phyloP scores from a whole-genome alignment of 1,284 basidiomycete species.

The Trametes polyzona region DNA sequence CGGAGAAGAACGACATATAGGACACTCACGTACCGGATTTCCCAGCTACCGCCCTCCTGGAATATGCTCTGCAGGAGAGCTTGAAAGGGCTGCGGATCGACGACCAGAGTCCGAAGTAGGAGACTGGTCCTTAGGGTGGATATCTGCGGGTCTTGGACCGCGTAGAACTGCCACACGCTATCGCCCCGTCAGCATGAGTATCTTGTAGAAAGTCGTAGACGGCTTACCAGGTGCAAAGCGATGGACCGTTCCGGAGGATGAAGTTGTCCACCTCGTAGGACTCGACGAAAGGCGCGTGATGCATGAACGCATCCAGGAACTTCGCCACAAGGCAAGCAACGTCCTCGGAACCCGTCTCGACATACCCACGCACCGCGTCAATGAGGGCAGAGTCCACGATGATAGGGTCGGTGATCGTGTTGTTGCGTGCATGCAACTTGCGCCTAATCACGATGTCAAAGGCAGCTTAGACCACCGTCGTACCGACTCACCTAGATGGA shows the following conservation, averaged over 20 bases:
- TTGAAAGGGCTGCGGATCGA: constrained; percentile 65
- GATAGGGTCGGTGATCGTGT: constrained; percentile 55
- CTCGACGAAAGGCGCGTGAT: constrained; percentile 60
- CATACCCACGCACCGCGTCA: constrained; percentile 53
- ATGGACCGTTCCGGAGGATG: constrained; percentile 59
- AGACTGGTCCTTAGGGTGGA: constrained; percentile 55
- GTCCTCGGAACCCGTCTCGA: constrained; percentile 52
- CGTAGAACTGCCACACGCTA: constrained; percentile 71
- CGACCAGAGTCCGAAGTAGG: constrained; percentile 60
- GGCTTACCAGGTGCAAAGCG: constrained; percentile 59
- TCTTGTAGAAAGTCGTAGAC: too few species aligned
- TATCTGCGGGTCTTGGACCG: constrained; percentile 55
- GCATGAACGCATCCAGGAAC: constrained; percentile 63
- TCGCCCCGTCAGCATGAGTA: not conserved
- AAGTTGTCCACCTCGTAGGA: constrained; percentile 73
- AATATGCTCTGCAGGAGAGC: constrained; percentile 47
- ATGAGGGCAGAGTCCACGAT: constrained; percentile 60
- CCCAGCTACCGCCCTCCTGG: constrained; percentile 44
- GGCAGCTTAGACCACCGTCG: not conserved
- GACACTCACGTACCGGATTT: constrained; percentile 44
- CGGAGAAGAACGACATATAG: too few species aligned
- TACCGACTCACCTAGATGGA: constrained; percentile 50
- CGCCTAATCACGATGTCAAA: constrained; percentile 42
- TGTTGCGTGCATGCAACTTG: constrained; percentile 47
- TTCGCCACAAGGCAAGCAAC: constrained; percentile 59